Base-by-base conservation (phyloP, 2,329 filamentous ascomycete species). In the Trichoderma sp. region DNA sequence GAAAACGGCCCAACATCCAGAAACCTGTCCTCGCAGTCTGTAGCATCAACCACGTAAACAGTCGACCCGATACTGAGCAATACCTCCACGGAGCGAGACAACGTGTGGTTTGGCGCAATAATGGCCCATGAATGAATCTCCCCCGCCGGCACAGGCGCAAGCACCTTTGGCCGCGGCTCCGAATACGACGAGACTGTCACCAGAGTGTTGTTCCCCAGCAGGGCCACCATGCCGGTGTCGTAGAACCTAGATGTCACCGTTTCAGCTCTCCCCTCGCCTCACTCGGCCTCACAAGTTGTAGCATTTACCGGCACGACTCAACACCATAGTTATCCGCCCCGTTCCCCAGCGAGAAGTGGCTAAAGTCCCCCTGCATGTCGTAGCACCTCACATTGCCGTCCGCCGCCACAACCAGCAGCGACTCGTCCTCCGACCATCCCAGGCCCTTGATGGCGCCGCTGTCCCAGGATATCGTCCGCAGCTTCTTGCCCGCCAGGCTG, bases 361-460 rank as follows among this genome's bases (percentile, higher is more conserved):
- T 92, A 76, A 99, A 99, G 76, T 98, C 94, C 70, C 91, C 92
- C 77, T 97, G 92, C n/a, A 99, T 82, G 75, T 95, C 92, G 77
- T 93, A 97, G 78, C 93, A 95, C 69, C 94, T 87, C 52, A 98
- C 94, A 1, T 89, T 94, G 27, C 95, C 95, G 75, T 99, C 94
- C 64, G 91, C 87, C 10, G 93, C 92, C 61, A 98, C 89, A 0
- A 97, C 91, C 4, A 99, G 83, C 56, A 99, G 85, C 76, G 92
- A 91, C 83, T 99, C 95, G 71, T 97, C 93, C 75, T 97, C 94
- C 22, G 94, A 97, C 95, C 95, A 99, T 37, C 95, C 95, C 22
- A 99, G 84, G 2, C 92, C 93, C 78, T 90, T 91, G 75, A 99
- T 92, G 3, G 89, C 84, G 54, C 92, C 92, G 80, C 94, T 92